phyloP scores from a whole-genome alignment of 768 basidiomycete genomes.

The Calocera viscosa region DNA sequence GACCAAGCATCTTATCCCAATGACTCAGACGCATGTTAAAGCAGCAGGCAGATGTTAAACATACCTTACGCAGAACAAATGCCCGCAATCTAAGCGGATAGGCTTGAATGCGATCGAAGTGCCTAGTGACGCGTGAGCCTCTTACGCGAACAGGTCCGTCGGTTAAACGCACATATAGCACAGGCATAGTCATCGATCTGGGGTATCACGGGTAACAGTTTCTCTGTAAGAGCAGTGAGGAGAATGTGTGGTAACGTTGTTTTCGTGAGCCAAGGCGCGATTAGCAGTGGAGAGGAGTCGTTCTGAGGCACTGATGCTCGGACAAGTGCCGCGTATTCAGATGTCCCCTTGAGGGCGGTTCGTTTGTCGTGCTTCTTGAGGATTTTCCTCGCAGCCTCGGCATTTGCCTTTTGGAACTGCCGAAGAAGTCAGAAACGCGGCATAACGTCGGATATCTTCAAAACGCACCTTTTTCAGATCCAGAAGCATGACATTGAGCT shows the following conservation, averaged over 20 bases:
- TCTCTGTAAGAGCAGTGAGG: slow-evolving; percentile 72
- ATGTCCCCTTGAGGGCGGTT: slow-evolving; percentile 54
- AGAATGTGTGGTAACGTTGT: slow-evolving; percentile 49
- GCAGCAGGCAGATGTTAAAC: not conserved
- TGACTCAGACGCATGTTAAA: not conserved
- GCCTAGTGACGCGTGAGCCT: slow-evolving; percentile 76
- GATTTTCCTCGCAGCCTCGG: slow-evolving; percentile 83
- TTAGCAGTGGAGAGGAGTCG: slow-evolving; percentile 26
- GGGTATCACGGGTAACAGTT: slow-evolving; percentile 66
- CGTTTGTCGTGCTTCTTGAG: slow-evolving; percentile 90
- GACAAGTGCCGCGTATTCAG: slow-evolving; percentile 16
- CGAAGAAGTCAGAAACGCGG: not conserved
- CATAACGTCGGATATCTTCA: not conserved
- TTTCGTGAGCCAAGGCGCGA: slow-evolving; percentile 21
- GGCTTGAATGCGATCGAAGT: slow-evolving; percentile 87
- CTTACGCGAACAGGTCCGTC: not conserved
- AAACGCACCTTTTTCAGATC: slow-evolving; percentile 52
- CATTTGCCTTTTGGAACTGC: slow-evolving; percentile 70
- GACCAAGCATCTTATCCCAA: slow-evolving; percentile 42
- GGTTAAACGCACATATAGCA: not conserved
- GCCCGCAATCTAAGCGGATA: slow-evolving; percentile 65
- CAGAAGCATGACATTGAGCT: slow-evolving; percentile 65
- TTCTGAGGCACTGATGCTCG: slow-evolving; percentile 9
- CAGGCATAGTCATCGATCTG: slow-evolving; percentile 41
- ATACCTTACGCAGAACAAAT: slow-evolving; percentile 36